Conservation (phyloP, 495 filamentous ascomycete species). For the Lasiosphaeris hirsuta region DNA sequence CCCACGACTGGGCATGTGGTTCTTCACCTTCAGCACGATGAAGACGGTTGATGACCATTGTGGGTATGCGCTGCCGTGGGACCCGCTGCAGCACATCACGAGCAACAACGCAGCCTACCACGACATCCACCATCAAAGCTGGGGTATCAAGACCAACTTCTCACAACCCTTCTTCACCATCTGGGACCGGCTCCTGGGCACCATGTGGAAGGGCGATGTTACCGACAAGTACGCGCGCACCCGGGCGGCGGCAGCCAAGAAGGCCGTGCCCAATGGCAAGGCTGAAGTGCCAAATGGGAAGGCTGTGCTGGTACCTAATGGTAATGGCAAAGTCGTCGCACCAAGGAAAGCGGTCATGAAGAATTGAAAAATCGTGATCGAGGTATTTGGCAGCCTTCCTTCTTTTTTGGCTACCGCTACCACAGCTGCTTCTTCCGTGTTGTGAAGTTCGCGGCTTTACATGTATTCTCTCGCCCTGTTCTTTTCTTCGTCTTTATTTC, state of each 20-base stretch:
- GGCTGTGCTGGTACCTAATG: not conserved
- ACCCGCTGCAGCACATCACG: constrained; percentile 85
- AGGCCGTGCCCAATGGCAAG: constrained; percentile 18
- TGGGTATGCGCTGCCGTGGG: constrained; percentile 91
- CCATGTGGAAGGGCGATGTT: constrained; percentile 66
- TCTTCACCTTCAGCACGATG: constrained; percentile 79
- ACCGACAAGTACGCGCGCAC: constrained; percentile 41
- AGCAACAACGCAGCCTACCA: constrained; percentile 94
- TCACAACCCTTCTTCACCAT: constrained; percentile 85
- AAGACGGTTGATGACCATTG: constrained; percentile 98
- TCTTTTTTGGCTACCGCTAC: not conserved
- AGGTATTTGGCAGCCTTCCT: not conserved
- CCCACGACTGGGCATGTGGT: constrained; percentile 74
- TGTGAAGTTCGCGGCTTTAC: too few relatives aligned
- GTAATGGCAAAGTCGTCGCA: constrained; percentile 3
- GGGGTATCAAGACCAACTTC: constrained; percentile 86
- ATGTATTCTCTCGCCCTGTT: not conserved
- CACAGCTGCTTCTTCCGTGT: too few relatives aligned
- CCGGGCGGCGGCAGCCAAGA: constrained; percentile 36
- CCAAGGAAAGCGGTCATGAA: not conserved
- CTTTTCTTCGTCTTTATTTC: not conserved
- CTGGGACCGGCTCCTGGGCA: constrained; percentile 72
- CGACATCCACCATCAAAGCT: constrained; percentile 97
- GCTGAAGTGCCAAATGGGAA: constrained; percentile 27
- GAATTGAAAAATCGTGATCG: not conserved